Evolutionary conservation across 192 early-diverging fungal genomes (phyloP), one percentile per base, ranked within the genome.

Genomic region (Chytriomyces hyalinus): DNA sequence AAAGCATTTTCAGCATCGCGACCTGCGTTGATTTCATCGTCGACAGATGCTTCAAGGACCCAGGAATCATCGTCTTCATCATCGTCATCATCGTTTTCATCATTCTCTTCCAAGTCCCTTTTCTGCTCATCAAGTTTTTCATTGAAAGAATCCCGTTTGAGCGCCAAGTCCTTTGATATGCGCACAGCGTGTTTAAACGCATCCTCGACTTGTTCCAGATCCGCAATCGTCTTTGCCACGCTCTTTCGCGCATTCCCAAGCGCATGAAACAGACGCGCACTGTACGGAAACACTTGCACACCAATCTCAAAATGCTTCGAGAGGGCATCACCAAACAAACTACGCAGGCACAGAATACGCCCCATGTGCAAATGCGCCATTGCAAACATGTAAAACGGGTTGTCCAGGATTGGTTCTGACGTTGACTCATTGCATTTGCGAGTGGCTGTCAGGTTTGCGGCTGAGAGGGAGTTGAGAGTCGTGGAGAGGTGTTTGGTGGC

Each of bases 361-460:
- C 60, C 72, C 17, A 63, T 36, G 22, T 13, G 20, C 6, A 62
- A 44, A 9, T 44, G 49, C 17, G 60, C 61, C 17, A 73, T n/a
- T 3, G 72, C 72, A 46, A 36, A 73, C 24, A 59, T 61, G 60
- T 63, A 73, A 43, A 63, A 73, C 5, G 72, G 72, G 45, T 73
- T 73, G 60, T 73, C 72, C 7, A 73, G 60, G 61, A 73, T 73
- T 22, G 72, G 72, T 61, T 73, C 53, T n/a, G 15, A 57, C 15
- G 22, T 15, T 10, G n/a, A 26, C 44, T 63, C 11, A 46, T 9
- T 9, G 22, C 66, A 67, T 22, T 67, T 67, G 20, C 24, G 7
- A 8, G 26, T 45, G 13, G 66, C 15, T 13, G 28, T 46, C 44
- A 67, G 43, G 11, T 22, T 9, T 28, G 66, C 66, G 8, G 8